Conservation (phyloP, 73 alveolate genomes). For the Stentor roeselii region DNA sequence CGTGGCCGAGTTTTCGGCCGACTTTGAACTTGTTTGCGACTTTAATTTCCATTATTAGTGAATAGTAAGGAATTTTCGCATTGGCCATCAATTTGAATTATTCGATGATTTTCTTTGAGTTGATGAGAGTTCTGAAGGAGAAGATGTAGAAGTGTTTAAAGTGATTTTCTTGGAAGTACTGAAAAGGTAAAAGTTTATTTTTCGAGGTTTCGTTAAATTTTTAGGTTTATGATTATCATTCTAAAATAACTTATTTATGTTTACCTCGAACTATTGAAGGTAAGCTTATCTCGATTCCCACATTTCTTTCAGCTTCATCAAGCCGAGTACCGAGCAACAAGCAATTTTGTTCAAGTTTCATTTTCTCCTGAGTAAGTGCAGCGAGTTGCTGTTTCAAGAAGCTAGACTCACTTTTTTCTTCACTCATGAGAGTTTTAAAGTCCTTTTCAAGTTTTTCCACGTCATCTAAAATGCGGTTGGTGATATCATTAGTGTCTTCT, state of each 20-base stretch:
- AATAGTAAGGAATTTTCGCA: no score
- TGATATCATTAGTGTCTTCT: conserved; percentile 55
- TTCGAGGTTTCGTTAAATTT: no score
- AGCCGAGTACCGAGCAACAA: conserved; percentile 53
- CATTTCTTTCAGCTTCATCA: conserved; percentile 51
- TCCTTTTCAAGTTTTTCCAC: conserved; percentile 63
- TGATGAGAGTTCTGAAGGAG: no score
- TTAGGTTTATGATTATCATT: background rate
- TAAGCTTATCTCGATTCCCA: conserved; percentile 47
- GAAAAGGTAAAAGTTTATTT: no score
- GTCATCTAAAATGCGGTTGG: conserved; percentile 60
- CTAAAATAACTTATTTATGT: no score
- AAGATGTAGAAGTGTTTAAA: no score
- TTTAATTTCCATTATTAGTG: background rate
- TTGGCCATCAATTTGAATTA: no score
- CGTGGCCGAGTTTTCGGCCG: conserved; percentile 52
- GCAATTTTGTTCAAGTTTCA: conserved; percentile 54
- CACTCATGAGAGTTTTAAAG: conserved; percentile 52
- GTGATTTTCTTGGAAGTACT: no score
- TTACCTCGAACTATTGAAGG: conserved; percentile 12
- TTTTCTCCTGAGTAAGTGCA: conserved; percentile 58
- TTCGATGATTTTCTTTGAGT: no score
- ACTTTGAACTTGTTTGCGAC: background rate
- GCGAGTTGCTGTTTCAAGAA: conserved; percentile 61
- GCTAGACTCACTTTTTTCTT: conserved; percentile 56